These are phyloP conservation scores for Phylloporus gajari DNA, from an alignment of 1,284 basidiomycete species.

Conservation along the genomic window DNA sequence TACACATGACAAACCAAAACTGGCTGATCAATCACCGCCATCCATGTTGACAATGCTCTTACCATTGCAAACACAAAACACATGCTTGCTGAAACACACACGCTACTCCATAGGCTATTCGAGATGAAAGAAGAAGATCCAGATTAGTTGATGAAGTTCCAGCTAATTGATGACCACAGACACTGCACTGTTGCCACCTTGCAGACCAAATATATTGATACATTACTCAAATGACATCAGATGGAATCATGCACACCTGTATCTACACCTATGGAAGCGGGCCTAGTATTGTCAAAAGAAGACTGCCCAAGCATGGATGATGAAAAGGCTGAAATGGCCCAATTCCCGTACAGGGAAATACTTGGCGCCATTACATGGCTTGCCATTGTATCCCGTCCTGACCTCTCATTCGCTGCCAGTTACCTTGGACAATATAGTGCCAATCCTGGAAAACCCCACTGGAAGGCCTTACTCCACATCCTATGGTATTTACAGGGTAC, in stretches of 20 bases:
- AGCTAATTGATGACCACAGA: too few species aligned
- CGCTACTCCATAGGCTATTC: not conserved
- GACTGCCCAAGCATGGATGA: not conserved
- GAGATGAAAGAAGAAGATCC: too few species aligned
- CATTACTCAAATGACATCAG: conserved; percentile 1
- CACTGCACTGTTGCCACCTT: too few species aligned
- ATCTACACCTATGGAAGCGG: not conserved
- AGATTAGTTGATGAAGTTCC: too few species aligned
- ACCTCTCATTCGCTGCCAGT: conserved; percentile 9
- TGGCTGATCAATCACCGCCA: too few species aligned
- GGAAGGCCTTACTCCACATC: not conserved
- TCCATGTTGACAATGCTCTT: too few species aligned
- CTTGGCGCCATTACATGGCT: conserved; percentile 16
- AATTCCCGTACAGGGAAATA: not conserved
- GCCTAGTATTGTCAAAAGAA: not conserved
- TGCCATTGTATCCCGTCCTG: not conserved
- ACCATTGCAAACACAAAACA: too few species aligned
- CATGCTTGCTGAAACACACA: too few species aligned
- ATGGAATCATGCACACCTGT: conserved; percentile 6
- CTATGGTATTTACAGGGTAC: conserved; percentile 1
- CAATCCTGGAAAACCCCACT: conserved; percentile 16
- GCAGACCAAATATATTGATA: not conserved
- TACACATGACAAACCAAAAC: too few species aligned
- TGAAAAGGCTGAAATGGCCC: not conserved
- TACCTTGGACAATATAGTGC: conserved; percentile 15